Evolutionary conservation across 441 rosid genomes (phyloP), one percentile per base, ranked within the genome.

Genomic region (Pelargonium fulgidum): DNA sequence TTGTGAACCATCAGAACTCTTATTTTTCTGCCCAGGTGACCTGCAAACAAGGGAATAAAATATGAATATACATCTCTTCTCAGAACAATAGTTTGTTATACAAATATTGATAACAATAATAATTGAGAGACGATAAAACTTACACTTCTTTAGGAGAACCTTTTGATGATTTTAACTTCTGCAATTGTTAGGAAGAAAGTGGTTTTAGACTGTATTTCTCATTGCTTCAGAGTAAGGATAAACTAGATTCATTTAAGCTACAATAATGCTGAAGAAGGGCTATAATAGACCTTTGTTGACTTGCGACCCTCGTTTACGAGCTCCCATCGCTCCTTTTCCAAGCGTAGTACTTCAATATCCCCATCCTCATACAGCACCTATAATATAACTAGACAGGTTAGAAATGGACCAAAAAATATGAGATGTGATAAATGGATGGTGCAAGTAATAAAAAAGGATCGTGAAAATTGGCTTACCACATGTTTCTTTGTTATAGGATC

Each of bases 301-400:
- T 89, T 96, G 79, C 79, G 85, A 70, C 85, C 85, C 11, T 68
- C 77, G 76, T 90, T 86, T 70, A 83, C 72, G 12, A 89, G 87
- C 80, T 96, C 96, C 99, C 99, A 96, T 59, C 90, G 89, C 77
- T 96, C 99, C 80, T 84, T 96, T 56, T 89, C 89, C 39, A 96
- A 81, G 70, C 86, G 81, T 45, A 96, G 93, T 66, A 96, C 96
- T 81, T 96, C 99, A 63, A 96, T 87, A 85, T 92, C 99, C 69
- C 96, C 99, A 77, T 96, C 99, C 68, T 96, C 88, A 59, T 96
- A 96, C 69, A 92, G 83, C 73, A 96, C 83, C 99, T 96, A 76
- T 24, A 14, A 70, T 65, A 73, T 29, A 62, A 75, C 70, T 76
- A 44, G 62, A 75, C 61, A 29, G 7, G 19, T 39, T 62, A 67